Base-by-base conservation (phyloP, 495 filamentous ascomycete genomes). In the Aspergillus coremiiformis region DNA sequence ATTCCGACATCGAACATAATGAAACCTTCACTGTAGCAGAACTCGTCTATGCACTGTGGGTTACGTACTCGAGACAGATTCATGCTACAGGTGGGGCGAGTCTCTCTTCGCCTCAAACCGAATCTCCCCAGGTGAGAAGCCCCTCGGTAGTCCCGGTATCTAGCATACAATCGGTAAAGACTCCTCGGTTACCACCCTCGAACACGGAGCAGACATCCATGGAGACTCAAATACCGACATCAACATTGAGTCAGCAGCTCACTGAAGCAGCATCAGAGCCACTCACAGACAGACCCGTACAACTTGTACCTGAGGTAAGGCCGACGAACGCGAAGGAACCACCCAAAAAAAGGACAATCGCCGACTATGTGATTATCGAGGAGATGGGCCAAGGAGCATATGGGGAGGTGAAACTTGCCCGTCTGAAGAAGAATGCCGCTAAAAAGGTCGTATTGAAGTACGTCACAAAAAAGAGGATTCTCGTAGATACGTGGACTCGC, bases 321-420 rank as follows among this genome's bases (percentile, higher is more conserved):
- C 49, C 66, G 11, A 51, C 53, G 21, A 51, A 64, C 26, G 50
- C 64, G 29, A 71, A 71, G 20, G 67, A 75, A 33, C 42, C 44
- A 12, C 59, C 63, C 0, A 56, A 72, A 63, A 95, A 91, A 65
- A 90, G 92, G 66, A 83, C 80, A 0, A 97, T 99, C 47, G 72
- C 83, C 41, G 90, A 96, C 67, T 99, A 95, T 67, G 78, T 82
- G 26, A 90, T 97, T 55, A 77, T 99, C 4, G 93, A 99, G 68
- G 93, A 99, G 49, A 96, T 99, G 92, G 93, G 93, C 5, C 90
- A 96, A 68, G 93, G 93, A 41, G 94, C 93, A 2, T 99, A 97
- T 62, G 93, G 93, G 5, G 90, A 97, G 68, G 93, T 99, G 45
- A 99, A 99, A 66, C 74, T 97, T 32, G 91, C 87, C n/a, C 82